Conservation (phyloP, 2,329 filamentous ascomycete species). For the Alternaria sp. region DNA sequence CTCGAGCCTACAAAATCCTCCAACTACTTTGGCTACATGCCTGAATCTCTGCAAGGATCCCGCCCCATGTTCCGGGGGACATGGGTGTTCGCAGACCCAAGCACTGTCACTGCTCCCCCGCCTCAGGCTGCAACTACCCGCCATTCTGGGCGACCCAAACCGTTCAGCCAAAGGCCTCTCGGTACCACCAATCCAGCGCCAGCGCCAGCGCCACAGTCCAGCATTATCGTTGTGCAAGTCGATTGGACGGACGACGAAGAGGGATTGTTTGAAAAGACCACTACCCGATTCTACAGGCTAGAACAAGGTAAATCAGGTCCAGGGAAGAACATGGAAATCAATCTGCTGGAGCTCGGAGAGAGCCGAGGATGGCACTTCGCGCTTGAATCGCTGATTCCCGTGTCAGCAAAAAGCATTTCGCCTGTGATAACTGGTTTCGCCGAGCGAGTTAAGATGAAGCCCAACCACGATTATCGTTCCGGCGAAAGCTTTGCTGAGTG, state of each 20-base stretch:
- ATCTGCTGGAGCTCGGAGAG: constrained; percentile 45
- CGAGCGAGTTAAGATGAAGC: constrained; percentile 29
- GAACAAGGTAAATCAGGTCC: constrained; percentile 24
- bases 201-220: constrained; percentile 2
- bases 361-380: constrained; percentile 44
- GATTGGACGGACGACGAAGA: constrained; percentile 47
- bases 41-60: constrained; percentile 28
- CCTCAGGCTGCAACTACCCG: constrained; percentile 11
- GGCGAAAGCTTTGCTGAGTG: constrained; percentile 32
- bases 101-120: constrained; percentile 13
- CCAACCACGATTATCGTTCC: constrained; percentile 23
- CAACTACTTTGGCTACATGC: constrained; percentile 29
- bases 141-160: constrained; percentile 21
- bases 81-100: constrained; percentile 44
- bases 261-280: constrained; percentile 41
- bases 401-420: constrained; percentile 28
- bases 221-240: constrained; percentile 38
- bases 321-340: constrained; percentile 42
- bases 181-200: neutral
- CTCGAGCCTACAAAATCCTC: constrained; percentile 37
- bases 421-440: constrained; percentile 39
- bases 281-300: constrained; percentile 34
- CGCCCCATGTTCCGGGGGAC: constrained; percentile 39
- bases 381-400: constrained; percentile 37
- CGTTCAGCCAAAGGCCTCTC: constrained; percentile 7